Percentiles rank a stretch among this genome's conserved stretches.
These are phyloP conservation scores for Suhomyces pyralidae DNA, from an alignment of 805 yeast genomes.

Conservation along the genomic window DNA sequence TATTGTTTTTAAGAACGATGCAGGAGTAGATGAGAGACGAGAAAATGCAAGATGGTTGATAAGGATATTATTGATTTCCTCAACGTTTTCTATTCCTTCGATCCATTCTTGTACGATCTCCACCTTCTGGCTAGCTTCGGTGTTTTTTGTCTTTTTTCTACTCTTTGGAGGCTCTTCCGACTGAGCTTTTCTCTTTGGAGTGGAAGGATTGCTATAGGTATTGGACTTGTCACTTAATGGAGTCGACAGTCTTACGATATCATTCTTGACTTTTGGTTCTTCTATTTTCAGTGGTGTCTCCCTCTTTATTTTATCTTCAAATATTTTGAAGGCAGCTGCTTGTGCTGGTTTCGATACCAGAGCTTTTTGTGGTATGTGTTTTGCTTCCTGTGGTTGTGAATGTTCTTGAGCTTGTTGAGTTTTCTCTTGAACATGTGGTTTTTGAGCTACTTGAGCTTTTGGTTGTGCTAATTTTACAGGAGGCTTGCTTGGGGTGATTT, in stretches of 20 bases:
- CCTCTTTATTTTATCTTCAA: conserved; percentile 8
- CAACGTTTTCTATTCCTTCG: conserved; percentile 37
- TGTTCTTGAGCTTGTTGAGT: not conserved
- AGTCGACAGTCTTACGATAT: conserved; percentile 13
- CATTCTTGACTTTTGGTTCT: conserved; percentile 15
- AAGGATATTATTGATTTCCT: conserved; percentile 60
- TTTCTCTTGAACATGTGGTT: not conserved
- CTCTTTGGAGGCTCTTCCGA: conserved; percentile 34
- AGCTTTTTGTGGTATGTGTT: not conserved
- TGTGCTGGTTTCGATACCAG: not conserved
- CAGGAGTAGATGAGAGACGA: conserved; percentile 80
- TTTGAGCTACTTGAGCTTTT: not conserved
- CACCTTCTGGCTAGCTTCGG: conserved; percentile 25
- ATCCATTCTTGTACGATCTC: conserved; percentile 23
- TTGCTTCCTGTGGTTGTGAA: not conserved
- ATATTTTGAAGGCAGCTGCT: conserved; percentile 7
- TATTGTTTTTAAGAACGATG: conserved; percentile 64
- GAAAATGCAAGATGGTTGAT: conserved; percentile 89
- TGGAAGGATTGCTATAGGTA: conserved; percentile 13
- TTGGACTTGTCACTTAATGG: conserved; percentile 29
- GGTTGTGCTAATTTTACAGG: not conserved
- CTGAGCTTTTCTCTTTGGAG: conserved; percentile 25
- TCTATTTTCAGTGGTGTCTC: conserved; percentile 7
- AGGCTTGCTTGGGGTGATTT: conserved; percentile 8
- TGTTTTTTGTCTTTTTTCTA: conserved; percentile 18